Evolutionary conservation across 2,329 filamentous ascomycete genomes (phyloP).

Genomic region (Verticillium tricorpus): DNA sequence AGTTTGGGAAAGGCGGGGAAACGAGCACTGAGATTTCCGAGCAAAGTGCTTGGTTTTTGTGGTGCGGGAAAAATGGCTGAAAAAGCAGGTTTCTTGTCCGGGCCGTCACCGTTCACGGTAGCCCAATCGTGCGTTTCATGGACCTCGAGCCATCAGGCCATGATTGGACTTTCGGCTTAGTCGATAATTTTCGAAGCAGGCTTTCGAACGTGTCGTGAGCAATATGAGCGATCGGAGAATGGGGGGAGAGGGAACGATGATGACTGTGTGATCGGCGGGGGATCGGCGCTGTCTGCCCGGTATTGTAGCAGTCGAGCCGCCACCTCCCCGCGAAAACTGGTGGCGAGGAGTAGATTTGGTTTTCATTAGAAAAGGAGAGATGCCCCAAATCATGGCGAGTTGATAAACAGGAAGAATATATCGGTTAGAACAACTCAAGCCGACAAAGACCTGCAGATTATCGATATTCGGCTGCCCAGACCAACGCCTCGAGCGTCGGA

Average conservation of each 20-base stretch:
- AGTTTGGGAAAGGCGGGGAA: neutral
- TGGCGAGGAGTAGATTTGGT: no score
- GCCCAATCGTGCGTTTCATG: no score
- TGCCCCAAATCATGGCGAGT: no score
- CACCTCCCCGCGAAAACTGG: neutral
- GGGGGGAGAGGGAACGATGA: neutral
- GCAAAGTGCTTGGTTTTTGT: neutral
- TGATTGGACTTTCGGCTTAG: no score
- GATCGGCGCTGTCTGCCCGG: neutral
- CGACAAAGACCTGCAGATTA: no score
- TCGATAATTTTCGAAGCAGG: neutral
- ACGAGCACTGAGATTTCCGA: neutral
- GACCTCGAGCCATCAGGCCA: no score
- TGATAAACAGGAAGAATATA: no score
- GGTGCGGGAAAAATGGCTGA: neutral
- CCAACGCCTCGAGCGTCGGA: no score
- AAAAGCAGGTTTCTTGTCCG: neutral
- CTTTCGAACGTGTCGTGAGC: neutral
- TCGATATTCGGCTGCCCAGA: no score
- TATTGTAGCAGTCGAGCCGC: neutral
- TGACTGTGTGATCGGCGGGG: neutral
- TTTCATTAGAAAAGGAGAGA: no score
- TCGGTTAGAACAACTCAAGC: no score
- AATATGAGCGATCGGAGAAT: neutral
- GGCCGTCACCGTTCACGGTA: neutral